Percentiles rank a stretch among this genome's conserved stretches.
phyloP scores from a whole-genome alignment of 139 green algal genomes.

The Ettlia oleoabundans region DNA sequence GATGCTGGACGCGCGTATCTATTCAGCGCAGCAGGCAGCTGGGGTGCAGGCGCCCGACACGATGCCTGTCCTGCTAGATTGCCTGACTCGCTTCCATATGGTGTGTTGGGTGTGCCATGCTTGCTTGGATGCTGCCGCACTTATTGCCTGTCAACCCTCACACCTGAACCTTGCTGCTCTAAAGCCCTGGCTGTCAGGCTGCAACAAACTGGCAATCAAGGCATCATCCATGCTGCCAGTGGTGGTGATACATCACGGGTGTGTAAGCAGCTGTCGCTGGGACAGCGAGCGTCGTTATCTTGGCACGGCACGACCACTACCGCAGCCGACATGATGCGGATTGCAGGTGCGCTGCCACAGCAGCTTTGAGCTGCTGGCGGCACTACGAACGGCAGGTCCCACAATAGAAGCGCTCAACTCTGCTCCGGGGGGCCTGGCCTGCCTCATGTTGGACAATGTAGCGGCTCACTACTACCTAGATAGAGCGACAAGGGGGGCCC shows the following conservation, averaged over 20 bases:
- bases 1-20: conserved; percentile 15
- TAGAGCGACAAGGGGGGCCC: conserved; percentile 8
- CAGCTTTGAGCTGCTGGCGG: conserved; percentile 50
- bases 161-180: background rate
- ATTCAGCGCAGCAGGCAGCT: background rate
- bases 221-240: too few relatives aligned
- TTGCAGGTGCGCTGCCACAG: conserved; percentile 48
- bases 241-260: too few relatives aligned
- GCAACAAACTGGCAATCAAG: too few relatives aligned
- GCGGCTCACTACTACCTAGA: conserved; percentile 51
- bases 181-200: background rate
- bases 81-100: conserved; percentile 23
- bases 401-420: conserved; percentile 7
- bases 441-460: conserved; percentile 54
- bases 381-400: conserved; percentile 37
- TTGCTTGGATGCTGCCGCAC: background rate
- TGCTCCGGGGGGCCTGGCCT: conserved; percentile 18
- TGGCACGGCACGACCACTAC: too few relatives aligned
- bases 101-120: background rate
- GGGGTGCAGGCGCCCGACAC: background rate
- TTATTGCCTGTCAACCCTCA: background rate
- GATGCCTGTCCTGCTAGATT: conserved; percentile 1
- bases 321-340: background rate
- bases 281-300: too few relatives aligned
- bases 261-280: too few relatives aligned